phyloP scores from a whole-genome alignment of 805 yeast genomes.

The Candida sanyiensis region DNA sequence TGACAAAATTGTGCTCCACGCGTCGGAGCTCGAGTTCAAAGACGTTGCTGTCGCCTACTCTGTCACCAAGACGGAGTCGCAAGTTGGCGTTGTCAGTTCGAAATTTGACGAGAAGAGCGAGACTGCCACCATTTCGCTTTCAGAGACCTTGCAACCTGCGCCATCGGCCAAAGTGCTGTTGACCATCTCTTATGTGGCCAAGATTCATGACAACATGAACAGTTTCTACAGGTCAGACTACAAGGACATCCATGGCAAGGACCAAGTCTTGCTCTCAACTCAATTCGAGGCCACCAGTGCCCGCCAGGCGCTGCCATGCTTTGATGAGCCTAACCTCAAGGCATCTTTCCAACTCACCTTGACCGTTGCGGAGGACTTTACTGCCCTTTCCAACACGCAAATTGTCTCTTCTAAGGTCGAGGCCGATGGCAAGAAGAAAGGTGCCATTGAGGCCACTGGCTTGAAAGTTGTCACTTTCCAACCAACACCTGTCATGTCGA shows the following conservation, averaged over 20 bases:
- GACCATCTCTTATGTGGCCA: constrained; percentile 48
- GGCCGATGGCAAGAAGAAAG: constrained; percentile 43
- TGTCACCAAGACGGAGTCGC: constrained; percentile 29
- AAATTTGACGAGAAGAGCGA: constrained; percentile 49
- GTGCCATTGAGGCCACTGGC: constrained; percentile 32
- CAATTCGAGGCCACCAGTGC: constrained; percentile 86
- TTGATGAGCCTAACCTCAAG: constrained; percentile 78
- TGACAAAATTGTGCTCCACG: constrained; percentile 47
- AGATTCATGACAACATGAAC: constrained; percentile 66
- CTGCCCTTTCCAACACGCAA: constrained; percentile 65
- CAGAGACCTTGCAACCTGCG: constrained; percentile 33
- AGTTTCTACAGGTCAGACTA: constrained; percentile 75
- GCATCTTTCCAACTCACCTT: constrained; percentile 64
- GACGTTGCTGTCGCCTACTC: constrained; percentile 34
- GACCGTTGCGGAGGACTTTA: constrained; percentile 48
- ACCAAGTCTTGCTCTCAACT: constrained; percentile 71
- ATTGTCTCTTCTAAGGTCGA: constrained; percentile 42
- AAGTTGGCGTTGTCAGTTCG: constrained; percentile 27
- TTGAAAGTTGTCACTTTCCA: constrained; percentile 40
- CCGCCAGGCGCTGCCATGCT: constrained; percentile 78
- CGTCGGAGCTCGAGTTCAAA: constrained; percentile 53
- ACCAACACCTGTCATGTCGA: constrained; percentile 75
- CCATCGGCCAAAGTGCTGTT: constrained; percentile 35
- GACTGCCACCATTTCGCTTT: constrained; percentile 53
- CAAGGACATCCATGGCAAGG: constrained; percentile 49